Conservation (phyloP, 306 rosid genomes). For the Boehmeria nivea region DNA sequence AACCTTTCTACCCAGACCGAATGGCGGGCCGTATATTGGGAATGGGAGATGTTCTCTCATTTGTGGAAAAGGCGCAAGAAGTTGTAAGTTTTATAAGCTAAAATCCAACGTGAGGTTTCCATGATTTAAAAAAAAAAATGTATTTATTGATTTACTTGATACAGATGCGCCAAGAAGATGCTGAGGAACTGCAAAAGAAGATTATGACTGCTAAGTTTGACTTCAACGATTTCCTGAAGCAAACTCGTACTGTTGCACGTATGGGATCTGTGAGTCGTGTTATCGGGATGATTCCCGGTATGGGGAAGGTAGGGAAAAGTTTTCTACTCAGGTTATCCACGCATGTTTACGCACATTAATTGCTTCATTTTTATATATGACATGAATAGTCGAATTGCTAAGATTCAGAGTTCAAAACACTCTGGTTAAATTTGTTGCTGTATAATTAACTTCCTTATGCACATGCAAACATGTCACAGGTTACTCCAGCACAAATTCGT, state of each 20-base stretch:
- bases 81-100: constrained; percentile 56
- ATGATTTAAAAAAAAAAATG: not conserved
- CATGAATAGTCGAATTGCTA: not conserved
- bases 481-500: constrained; percentile 95
- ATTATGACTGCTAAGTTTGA: constrained; percentile 96
- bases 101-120: not conserved
- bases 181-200: constrained; percentile 95
- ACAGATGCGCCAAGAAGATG: constrained; percentile 96
- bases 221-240: constrained; percentile 95
- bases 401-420: not conserved
- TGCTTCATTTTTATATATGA: constrained; percentile 3
- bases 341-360: constrained; percentile 6
- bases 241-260: constrained; percentile 87
- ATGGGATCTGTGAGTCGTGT: constrained; percentile 99
- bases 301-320: constrained; percentile 84
- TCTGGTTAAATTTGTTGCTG: constrained; percentile 2
- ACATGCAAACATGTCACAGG: constrained; percentile 67
- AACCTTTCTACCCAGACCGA: constrained; percentile 95
- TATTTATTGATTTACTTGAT: constrained; percentile 19
- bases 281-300: constrained; percentile 99
- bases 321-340: too few relatives aligned
- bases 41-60: constrained; percentile 98
- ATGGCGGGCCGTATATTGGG: constrained; percentile 99
- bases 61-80: constrained; percentile 98
- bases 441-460: constrained; percentile 10